Evolutionary conservation across 495 filamentous ascomycete genomes (phyloP).

Genomic region (Aspergillus sclerotioniger): DNA sequence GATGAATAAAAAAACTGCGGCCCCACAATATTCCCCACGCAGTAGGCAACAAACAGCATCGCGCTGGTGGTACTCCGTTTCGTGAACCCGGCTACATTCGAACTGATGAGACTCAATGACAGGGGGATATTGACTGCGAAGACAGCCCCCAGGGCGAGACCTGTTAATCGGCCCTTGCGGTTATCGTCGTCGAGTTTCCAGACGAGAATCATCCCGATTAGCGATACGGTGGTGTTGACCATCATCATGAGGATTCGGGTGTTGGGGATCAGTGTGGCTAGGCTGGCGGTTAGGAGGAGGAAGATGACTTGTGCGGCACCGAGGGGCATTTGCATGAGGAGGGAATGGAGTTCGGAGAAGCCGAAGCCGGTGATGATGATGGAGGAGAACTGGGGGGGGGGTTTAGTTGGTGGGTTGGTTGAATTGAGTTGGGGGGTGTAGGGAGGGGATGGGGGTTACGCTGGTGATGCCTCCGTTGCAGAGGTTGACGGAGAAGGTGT

Average conservation of each 20-base stretch:
- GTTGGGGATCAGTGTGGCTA: conserved; percentile 29
- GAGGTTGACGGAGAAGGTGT: conserved; percentile 40
- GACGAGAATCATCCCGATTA: conserved; percentile 60
- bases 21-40: conserved; percentile 36
- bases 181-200: conserved; percentile 54
- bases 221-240: conserved; percentile 29
- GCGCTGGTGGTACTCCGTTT: conserved; percentile 51
- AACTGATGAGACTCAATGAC: conserved; percentile 52
- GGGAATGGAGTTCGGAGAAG: conserved; percentile 34
- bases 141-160: conserved; percentile 52
- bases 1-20: conserved; percentile 34
- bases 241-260: conserved; percentile 36
- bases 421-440: background rate
- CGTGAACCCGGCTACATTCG: conserved; percentile 63
- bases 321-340: conserved; percentile 40
- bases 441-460: conserved; percentile 10
- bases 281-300: conserved; percentile 28
- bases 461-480: conserved; percentile 47
- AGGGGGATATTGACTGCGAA: conserved; percentile 56
- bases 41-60: conserved; percentile 29
- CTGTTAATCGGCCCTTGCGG: conserved; percentile 50
- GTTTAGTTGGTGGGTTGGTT: conserved; percentile 1
- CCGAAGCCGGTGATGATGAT: conserved; percentile 44
- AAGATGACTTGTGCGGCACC: conserved; percentile 41
- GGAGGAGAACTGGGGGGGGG: conserved; percentile 31